phyloP scores from a whole-genome alignment of 495 filamentous ascomycete genomes.

The Lasiosphaeris hirsuta region DNA sequence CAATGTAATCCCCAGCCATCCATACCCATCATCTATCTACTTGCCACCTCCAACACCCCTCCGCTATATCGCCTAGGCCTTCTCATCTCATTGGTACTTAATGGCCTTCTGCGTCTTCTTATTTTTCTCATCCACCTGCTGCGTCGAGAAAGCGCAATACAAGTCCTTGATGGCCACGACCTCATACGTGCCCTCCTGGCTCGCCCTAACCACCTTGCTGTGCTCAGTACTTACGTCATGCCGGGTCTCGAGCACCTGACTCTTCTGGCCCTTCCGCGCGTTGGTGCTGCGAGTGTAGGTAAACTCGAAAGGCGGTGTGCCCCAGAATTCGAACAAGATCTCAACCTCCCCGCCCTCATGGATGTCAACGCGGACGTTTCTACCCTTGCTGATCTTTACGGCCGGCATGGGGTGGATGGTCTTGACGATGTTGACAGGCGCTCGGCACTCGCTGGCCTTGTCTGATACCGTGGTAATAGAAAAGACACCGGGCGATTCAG shows the following conservation, averaged over 20 bases:
- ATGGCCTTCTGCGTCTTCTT: slow-evolving; percentile 20
- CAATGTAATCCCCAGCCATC: background rate
- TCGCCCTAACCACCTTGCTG: slow-evolving; percentile 73
- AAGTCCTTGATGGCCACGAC: slow-evolving; percentile 91
- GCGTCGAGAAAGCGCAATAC: slow-evolving; percentile 79
- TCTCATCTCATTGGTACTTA: slow-evolving; percentile 3
- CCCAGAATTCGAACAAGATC: slow-evolving; percentile 89
- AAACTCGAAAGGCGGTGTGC: slow-evolving; percentile 95
- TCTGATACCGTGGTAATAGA: slow-evolving; percentile 81
- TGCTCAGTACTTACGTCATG: slow-evolving; percentile 80
- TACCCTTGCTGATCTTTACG: slow-evolving; percentile 80
- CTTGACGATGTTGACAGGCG: slow-evolving; percentile 69
- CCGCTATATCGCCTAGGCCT: background rate
- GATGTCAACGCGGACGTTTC: slow-evolving; percentile 77
- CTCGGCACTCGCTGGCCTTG: slow-evolving; percentile 77
- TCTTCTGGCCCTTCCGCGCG: slow-evolving; percentile 67
- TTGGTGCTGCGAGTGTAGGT: slow-evolving; percentile 92
- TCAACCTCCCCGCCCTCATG: slow-evolving; percentile 93
- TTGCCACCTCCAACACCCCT: background rate
- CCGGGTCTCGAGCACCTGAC: slow-evolving; percentile 80
- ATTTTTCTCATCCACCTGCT: slow-evolving; percentile 19
- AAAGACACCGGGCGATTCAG: slow-evolving; percentile 84
- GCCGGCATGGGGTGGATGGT: slow-evolving; percentile 87
- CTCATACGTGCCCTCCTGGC: slow-evolving; percentile 94
- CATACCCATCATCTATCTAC: background rate